These are phyloP conservation scores for Phytophthora pistaciae DNA, from an alignment of 352 stramenopile species.

Conservation along the genomic window DNA sequence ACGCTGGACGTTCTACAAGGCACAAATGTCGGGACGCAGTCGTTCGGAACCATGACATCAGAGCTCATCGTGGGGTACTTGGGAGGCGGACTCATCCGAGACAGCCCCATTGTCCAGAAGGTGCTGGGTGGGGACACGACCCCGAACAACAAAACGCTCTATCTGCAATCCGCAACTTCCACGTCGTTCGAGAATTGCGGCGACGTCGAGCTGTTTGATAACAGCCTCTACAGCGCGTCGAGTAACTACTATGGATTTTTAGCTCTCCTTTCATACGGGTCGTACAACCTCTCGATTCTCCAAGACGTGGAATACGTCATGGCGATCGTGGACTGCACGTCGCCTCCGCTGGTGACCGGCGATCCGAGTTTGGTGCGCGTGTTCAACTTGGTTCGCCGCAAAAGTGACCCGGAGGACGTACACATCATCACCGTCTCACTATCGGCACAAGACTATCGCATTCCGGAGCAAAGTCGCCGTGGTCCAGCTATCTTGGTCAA, in stretches of 20 bases:
- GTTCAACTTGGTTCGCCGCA: constrained; percentile 36
- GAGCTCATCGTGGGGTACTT: constrained; percentile 40
- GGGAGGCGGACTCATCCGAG: constrained; percentile 32
- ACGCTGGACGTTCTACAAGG: constrained; percentile 29
- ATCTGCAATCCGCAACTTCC: constrained; percentile 25
- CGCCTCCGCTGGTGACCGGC: constrained; percentile 16
- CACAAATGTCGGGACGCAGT: constrained; percentile 18
- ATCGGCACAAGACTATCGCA: constrained; percentile 33
- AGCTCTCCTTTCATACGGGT: constrained; percentile 20
- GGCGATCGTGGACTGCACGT: constrained; percentile 35
- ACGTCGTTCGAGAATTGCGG: constrained; percentile 30
- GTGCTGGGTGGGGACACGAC: constrained; percentile 37
- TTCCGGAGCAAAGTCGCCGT: constrained; percentile 23
- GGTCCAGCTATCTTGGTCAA: constrained; percentile 28
- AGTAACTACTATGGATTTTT: constrained; percentile 29
- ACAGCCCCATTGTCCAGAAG: constrained; percentile 42
- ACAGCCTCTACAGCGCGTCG: constrained; percentile 29
- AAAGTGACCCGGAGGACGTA: constrained; percentile 28
- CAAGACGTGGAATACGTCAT: constrained; percentile 38
- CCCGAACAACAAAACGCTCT: constrained; percentile 41
- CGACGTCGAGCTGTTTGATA: constrained; percentile 18
- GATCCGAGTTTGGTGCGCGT: constrained; percentile 35
- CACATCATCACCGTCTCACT: constrained; percentile 26
- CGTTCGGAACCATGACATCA: constrained; percentile 28
- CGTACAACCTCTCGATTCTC: constrained; percentile 47